Base-by-base conservation (phyloP, 2,329 filamentous ascomycete genomes). In the Xylaria sp. region DNA sequence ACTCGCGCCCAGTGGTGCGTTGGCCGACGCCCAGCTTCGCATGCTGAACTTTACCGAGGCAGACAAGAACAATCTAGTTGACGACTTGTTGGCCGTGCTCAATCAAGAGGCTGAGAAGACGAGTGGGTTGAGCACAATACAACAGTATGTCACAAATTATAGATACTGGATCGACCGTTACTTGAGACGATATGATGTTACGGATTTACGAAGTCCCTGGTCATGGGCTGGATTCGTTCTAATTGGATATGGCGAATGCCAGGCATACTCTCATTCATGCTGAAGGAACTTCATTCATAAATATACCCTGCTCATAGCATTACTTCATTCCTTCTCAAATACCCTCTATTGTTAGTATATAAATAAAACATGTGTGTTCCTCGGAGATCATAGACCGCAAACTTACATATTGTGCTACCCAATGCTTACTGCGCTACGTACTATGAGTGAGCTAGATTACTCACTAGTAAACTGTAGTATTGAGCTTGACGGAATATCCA, bases 221-320 rank as follows among this genome's bases (percentile, higher is more conserved):
- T 70, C 59, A 25, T 70, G 68, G 68, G 68, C 64, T 37, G 68
- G 68, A 18, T 70, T 67, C 57, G 59, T 70, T 7, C 41, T 70
- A 2, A 70, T 70, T 54, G 68, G 64, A 59, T 66, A 70, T 61
- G 68, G 68, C 6, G 64, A 70, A 46, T 51, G 64, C n/a, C 46
- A 41, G 32, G 63, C 64, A 13, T 70, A 67, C 46, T 18, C 59
- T 12, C 20, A 54, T 37, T 44, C 46, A 44, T 44, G 2, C 13
- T 59, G 34, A 59, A 13, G 37, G 23, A 6, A 15, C 25, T 9
- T 56, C 25, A 13, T 48, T 23, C 12, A 34, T 10, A 60, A 2
- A 48, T 54, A 54, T 13, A 61, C 39, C 50, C 50, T 1, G 32
- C 15, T 18, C 18, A 20, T 20, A 15, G 50, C 50, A 54, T 32